These are phyloP conservation scores for Goffeauzyma gilvescens DNA, from an alignment of 768 basidiomycete species.

Conservation along the genomic window DNA sequence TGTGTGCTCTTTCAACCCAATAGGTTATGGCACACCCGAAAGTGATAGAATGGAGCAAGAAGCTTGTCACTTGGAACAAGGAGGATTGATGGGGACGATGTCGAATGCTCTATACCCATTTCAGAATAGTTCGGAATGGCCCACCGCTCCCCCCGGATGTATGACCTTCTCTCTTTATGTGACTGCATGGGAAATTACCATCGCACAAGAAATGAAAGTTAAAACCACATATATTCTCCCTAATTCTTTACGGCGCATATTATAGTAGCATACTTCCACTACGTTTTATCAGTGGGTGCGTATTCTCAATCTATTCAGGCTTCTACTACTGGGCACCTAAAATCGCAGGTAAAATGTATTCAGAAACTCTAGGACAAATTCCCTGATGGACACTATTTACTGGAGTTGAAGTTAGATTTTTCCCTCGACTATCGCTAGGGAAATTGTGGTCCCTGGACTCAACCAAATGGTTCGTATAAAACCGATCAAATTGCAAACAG, in stretches of 20 bases:
- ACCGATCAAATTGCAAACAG: conserved; percentile 2
- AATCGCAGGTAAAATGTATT: conserved; percentile 15
- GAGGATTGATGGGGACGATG: no score
- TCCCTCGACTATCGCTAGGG: conserved; percentile 9
- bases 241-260: conserved; percentile 12
- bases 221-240: no score
- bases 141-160: no score
- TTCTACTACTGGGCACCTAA: conserved; percentile 17
- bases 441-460: no score
- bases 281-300: conserved; percentile 15
- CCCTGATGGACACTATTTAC: conserved; percentile 16
- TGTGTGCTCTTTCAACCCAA: no score
- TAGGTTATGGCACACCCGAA: conserved; percentile 27
- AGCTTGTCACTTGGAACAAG: conserved; percentile 9
- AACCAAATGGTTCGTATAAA: no score
- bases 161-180: no score
- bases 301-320: conserved; percentile 15
- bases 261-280: conserved; percentile 15
- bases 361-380: conserved; percentile 15
- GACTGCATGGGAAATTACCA: no score
- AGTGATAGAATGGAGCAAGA: conserved; percentile 20
- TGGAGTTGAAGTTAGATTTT: conserved; percentile 15
- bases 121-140: no score
- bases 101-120: no score
- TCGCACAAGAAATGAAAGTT: no score